Percentiles rank a stretch among this genome's conserved stretches.
Evolutionary conservation across 352 stramenopile species (phyloP).

Genomic region (Pythium apleroticum): DNA sequence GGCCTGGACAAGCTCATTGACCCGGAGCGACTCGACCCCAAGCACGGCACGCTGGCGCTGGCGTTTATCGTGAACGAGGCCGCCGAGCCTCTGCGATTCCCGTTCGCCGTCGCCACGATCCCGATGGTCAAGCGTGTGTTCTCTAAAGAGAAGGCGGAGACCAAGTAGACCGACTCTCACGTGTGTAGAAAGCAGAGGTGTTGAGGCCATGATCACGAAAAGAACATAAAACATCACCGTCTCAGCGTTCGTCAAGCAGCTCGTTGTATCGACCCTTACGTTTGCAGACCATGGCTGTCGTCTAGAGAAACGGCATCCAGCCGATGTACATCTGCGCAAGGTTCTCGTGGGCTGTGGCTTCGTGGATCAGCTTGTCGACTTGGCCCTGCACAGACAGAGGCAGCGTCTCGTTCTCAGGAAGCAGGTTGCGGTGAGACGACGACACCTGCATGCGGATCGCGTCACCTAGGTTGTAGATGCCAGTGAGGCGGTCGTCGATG

Average conservation of each 20-base stretch:
- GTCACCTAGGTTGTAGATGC: conserved; percentile 91
- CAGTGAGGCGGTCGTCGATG: conserved; percentile 91
- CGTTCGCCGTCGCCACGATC: conserved; percentile 83
- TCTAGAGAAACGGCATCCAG: conserved; percentile 92
- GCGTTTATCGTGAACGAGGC: conserved; percentile 86
- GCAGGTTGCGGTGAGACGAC: conserved; percentile 56
- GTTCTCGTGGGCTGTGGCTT: conserved; percentile 91
- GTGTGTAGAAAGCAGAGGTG: background rate
- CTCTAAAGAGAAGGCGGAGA: conserved; percentile 30
- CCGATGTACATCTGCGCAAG: conserved; percentile 95
- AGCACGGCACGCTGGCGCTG: conserved; percentile 85
- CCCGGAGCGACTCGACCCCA: conserved; percentile 71
- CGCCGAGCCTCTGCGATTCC: conserved; percentile 83
- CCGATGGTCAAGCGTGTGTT: conserved; percentile 76
- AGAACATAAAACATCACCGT: background rate
- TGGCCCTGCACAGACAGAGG: conserved; percentile 92
- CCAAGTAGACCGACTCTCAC: conserved; percentile 1
- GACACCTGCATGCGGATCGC: conserved; percentile 73
- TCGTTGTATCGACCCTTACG: background rate
- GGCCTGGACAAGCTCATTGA: conserved; percentile 81
- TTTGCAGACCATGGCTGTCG: too few species aligned
- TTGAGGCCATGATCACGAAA: background rate
- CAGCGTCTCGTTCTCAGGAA: conserved; percentile 84
- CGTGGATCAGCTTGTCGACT: conserved; percentile 93
- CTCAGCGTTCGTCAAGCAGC: background rate